Base-by-base conservation (phyloP, 768 basidiomycete species). In the Termitomyces sp. region DNA sequence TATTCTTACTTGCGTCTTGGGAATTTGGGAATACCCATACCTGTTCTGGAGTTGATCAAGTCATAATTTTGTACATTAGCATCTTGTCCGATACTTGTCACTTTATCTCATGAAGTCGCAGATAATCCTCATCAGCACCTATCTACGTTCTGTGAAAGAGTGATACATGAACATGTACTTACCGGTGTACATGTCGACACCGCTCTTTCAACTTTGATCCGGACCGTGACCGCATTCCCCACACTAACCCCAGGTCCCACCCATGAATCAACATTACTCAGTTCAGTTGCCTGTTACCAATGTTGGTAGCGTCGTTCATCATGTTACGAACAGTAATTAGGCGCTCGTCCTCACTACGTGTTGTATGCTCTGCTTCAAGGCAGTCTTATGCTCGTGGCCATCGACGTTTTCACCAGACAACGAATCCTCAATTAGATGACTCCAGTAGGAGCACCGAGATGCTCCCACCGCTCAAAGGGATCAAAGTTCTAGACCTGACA, bases 401-500 rank as follows among this genome's bases (percentile, higher is more conserved):
- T 26, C 41, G 39, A 49, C 48, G 57, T 22, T 15, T 37, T 15
- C 47, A 59, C 58, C 55, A 53, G 44, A 50, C 51, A 16, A 39
- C 22, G 31, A 57, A 49, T 39, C 20, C 46, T 22, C 55, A 49
- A 7, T 47, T 55, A 12, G 41, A 46, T 4, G 34, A 45, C 48
- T 69, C 70, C 28, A 68, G 68, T 54, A 41, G 7, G n/a, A 41
- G 39, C 39, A 9, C 39, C 2, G 88, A 85, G 50, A 91, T 92
- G 26, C 77, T 84, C 1, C 90, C 90, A 0, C 94, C 94, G 3
- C 73, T 98, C 59, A 77, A 81, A 60, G 93, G 91, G 16, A 75
- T 95, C 62, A 84, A 81, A 65, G 81, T 97, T n/a, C 77, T 98
- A 24, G 95, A 98, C 71, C 73, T 97, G 55, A 93, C 94, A 15